Evolutionary conservation across 2,329 filamentous ascomycete species (phyloP).

Genomic region (Aspergillus aculeatinus): DNA sequence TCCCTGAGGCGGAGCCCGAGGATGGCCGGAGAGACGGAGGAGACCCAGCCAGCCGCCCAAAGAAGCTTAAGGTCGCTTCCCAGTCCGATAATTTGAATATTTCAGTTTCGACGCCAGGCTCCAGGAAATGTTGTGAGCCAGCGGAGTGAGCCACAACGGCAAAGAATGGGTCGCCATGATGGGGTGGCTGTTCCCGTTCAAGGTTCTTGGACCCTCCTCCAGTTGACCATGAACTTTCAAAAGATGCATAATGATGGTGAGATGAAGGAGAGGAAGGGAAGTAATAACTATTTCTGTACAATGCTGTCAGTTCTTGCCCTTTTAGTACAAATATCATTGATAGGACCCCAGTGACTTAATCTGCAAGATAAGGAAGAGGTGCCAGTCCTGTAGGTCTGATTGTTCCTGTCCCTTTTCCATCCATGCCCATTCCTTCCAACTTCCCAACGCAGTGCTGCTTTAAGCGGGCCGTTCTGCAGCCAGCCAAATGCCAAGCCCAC

Average conservation of each 20-base stretch:
- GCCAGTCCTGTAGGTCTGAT: too few species aligned
- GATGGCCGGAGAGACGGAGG: not conserved
- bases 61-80: not conserved
- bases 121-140: not conserved
- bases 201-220: not conserved
- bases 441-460: not conserved
- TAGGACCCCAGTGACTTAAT: too few species aligned
- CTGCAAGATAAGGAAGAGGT: too few species aligned
- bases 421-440: not conserved
- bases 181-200: not conserved
- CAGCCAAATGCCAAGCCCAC: not conserved
- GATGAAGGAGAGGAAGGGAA: too few species aligned
- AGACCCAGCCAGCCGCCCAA: not conserved
- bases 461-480: not conserved
- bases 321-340: too few species aligned
- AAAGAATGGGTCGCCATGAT: not conserved
- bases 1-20: not conserved
- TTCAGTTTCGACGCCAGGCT: not conserved
- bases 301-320: too few species aligned
- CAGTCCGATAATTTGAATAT: not conserved
- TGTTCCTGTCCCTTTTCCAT: too few species aligned
- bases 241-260: too few species aligned
- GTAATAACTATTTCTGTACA: too few species aligned
- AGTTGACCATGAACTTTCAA: not conserved
- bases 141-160: not conserved